A percentile compares a stretch with the other conserved stretches of the same genome.
These are phyloP conservation scores for Ophiostoma tasmaniense DNA, from an alignment of 2,329 filamentous ascomycete genomes.

Conservation along the genomic window DNA sequence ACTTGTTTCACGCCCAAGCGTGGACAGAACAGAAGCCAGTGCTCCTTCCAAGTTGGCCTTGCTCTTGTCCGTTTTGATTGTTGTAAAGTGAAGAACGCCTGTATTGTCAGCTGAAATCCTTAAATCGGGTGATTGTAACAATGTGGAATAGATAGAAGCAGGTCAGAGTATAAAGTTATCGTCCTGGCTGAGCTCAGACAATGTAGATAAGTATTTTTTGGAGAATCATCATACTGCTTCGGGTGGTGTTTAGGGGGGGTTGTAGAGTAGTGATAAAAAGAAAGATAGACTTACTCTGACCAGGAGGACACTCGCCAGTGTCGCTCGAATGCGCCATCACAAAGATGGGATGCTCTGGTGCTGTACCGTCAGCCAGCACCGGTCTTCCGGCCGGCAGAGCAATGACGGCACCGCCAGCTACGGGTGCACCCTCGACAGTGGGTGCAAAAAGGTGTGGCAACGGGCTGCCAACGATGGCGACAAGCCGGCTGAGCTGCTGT, in stretches of 20 bases:
- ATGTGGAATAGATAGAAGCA: constrained; percentile 14
- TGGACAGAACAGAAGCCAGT: constrained; percentile 33
- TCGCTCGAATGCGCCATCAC: constrained; percentile 74
- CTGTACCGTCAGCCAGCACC: constrained; percentile 34
- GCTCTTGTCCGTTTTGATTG: constrained; percentile 30
- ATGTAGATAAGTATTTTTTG: constrained; percentile 99
- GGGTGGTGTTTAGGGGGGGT: neutral
- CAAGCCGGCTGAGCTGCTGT: constrained; percentile 46
- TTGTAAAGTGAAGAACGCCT: constrained; percentile 36
- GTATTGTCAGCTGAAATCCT: neutral
- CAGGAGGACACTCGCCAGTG: constrained; percentile 78
- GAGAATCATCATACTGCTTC: constrained; percentile 66
- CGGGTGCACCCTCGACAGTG: constrained; percentile 64
- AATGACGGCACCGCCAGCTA: constrained; percentile 64
- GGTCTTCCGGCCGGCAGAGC: constrained; percentile 54
- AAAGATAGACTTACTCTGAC: constrained; percentile 69
- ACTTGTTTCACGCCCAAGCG: constrained; percentile 21
- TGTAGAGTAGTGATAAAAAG: constrained; percentile 15
- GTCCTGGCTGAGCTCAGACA: constrained; percentile 86
- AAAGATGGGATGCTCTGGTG: constrained; percentile 43
- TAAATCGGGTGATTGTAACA: neutral
- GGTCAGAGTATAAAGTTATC: constrained; percentile 46
- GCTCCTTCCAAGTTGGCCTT: constrained; percentile 33
- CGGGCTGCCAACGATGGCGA: constrained; percentile 60
- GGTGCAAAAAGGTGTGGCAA: constrained; percentile 60